A percentile compares a stretch with the other conserved stretches of the same genome.
phyloP scores from a whole-genome alignment of 768 basidiomycete species.

The Mycena filopes region DNA sequence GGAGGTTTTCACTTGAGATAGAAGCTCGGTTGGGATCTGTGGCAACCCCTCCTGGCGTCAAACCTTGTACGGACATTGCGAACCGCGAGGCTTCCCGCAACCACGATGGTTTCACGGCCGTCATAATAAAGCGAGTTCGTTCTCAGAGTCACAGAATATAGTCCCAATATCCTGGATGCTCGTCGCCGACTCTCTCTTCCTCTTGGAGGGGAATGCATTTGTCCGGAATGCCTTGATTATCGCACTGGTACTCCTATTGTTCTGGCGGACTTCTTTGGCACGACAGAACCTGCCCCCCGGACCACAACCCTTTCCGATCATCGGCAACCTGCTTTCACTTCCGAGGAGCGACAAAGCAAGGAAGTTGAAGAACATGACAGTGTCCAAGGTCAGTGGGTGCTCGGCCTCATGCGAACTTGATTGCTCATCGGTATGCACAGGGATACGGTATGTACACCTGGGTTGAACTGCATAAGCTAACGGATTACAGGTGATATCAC shows the following conservation, averaged over 20 bases:
- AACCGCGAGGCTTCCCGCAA: no score
- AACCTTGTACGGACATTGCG: no score
- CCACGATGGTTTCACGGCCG: no score
- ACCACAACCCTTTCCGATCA: not conserved
- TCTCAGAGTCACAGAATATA: no score
- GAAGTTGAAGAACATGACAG: not conserved
- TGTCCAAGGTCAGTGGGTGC: not conserved
- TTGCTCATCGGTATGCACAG: conserved; percentile 1
- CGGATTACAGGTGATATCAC: conserved; percentile 1
- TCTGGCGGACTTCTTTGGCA: not conserved
- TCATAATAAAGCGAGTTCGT: no score
- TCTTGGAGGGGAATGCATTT: no score
- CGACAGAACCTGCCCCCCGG: not conserved
- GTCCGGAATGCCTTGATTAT: not conserved
- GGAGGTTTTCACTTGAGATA: no score
- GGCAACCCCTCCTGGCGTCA: no score
- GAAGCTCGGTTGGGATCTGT: no score
- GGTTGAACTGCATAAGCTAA: not conserved
- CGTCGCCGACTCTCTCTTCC: no score
- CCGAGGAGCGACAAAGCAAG: not conserved
- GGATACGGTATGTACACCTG: not conserved
- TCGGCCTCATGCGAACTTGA: not conserved
- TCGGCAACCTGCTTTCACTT: conserved; percentile 3
- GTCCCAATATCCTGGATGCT: no score
- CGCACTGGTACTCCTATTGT: not conserved